Percentiles rank a stretch among this genome's conserved stretches.
Evolutionary conservation across 2,329 filamentous ascomycete species (phyloP).

Genomic region (Metarhizium anisopliae): DNA sequence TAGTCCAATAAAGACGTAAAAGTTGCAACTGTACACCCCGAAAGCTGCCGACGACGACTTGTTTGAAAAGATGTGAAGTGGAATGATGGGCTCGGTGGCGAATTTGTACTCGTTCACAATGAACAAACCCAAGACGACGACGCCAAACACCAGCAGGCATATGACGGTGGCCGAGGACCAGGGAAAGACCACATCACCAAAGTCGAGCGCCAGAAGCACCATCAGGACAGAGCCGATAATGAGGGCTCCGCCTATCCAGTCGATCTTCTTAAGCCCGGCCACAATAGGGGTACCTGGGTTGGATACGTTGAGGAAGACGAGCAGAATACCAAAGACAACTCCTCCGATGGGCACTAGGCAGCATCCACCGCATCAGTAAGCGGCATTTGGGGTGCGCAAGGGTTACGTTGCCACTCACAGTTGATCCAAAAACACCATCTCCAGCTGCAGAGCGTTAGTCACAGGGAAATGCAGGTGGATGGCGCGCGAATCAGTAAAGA

Average conservation of each 20-base stretch:
- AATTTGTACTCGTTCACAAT: slow-evolving; percentile 54
- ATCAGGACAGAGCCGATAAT: slow-evolving; percentile 53
- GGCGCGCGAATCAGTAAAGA: no score
- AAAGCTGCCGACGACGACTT: slow-evolving; percentile 49
- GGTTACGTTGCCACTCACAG: no score
- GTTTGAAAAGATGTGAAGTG: slow-evolving; percentile 47
- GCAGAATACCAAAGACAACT: slow-evolving; percentile 31
- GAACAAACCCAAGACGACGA: slow-evolving; percentile 39
- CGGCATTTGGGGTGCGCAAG: no score
- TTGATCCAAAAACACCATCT: not conserved
- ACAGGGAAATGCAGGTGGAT: no score
- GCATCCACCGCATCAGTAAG: no score
- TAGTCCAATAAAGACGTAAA: slow-evolving; percentile 52
- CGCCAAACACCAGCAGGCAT: slow-evolving; percentile 53
- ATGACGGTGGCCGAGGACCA: slow-evolving; percentile 55
- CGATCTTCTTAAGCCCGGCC: slow-evolving; percentile 51
- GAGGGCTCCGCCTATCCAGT: slow-evolving; percentile 51
- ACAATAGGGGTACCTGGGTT: slow-evolving; percentile 54
- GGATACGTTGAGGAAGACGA: slow-evolving; percentile 57
- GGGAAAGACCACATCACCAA: slow-evolving; percentile 53
- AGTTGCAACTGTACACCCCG: slow-evolving; percentile 34
- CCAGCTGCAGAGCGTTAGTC: not conserved
- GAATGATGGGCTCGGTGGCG: slow-evolving; percentile 60
- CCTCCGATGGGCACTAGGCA: not conserved
- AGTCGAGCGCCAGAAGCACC: slow-evolving; percentile 43